A percentile compares a stretch with the other conserved stretches of the same genome.
These are phyloP conservation scores for Stagonosporopsis rhizophila DNA, from an alignment of 2,329 filamentous ascomycete genomes.

Conservation along the genomic window DNA sequence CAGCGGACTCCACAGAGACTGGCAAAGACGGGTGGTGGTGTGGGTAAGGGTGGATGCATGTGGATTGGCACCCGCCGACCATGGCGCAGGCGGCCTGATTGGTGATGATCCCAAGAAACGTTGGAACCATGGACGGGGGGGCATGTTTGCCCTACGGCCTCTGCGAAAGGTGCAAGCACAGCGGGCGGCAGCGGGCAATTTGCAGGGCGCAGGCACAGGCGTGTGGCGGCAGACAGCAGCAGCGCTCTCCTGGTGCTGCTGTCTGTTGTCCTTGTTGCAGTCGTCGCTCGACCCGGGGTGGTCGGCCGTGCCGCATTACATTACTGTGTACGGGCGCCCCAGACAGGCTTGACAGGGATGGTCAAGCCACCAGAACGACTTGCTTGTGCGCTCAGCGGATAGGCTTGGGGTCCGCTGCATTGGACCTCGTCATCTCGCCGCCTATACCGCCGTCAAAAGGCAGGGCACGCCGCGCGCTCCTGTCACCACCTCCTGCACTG, in stretches of 20 bases:
- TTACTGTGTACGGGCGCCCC: constrained; percentile 11
- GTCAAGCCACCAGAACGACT: constrained; percentile 41
- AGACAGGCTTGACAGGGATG: constrained; percentile 31
- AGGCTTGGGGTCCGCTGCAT: constrained; percentile 30
- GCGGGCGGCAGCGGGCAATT: too few relatives aligned
- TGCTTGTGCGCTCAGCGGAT: constrained; percentile 29
- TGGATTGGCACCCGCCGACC: constrained; percentile 11
- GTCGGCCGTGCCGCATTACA: constrained; percentile 19
- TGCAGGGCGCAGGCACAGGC: too few relatives aligned
- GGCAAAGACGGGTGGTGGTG: constrained; percentile 26
- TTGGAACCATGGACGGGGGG: constrained; percentile 18
- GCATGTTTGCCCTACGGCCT: neutral
- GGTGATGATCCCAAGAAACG: constrained; percentile 25
- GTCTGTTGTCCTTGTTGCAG: too few relatives aligned
- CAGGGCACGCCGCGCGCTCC: constrained; percentile 3
- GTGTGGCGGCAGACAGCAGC: too few relatives aligned
- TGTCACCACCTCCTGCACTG: neutral
- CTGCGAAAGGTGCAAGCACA: too few relatives aligned
- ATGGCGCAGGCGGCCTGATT: constrained; percentile 29
- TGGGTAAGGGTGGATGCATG: constrained; percentile 29
- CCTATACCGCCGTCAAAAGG: constrained; percentile 27
- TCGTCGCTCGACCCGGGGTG: too few relatives aligned
- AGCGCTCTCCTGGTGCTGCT: too few relatives aligned
- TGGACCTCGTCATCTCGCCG: constrained; percentile 34
- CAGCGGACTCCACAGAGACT: constrained; percentile 12